These are phyloP conservation scores for Fusarium caatingaense DNA, from an alignment of 2,329 filamentous ascomycete genomes.

Conservation along the genomic window DNA sequence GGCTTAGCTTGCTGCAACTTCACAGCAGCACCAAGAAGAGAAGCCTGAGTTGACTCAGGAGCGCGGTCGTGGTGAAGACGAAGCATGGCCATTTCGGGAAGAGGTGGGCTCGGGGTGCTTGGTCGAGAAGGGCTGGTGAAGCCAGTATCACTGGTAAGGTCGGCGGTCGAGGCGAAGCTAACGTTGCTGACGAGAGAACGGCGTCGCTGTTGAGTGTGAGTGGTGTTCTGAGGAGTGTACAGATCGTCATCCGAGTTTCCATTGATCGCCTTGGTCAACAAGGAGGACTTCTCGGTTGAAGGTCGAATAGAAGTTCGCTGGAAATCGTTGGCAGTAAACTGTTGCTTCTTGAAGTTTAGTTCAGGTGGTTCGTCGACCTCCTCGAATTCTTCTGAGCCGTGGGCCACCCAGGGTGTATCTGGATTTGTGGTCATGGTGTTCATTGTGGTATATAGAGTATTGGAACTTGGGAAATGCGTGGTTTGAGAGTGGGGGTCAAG, in stretches of 20 bases:
- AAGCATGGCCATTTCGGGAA: conserved; percentile 66
- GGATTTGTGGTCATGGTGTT: conserved; percentile 41
- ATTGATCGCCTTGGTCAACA: conserved; percentile 87
- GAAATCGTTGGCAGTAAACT: conserved; percentile 54
- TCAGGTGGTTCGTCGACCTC: conserved; percentile 94
- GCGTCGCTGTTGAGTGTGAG: conserved; percentile 57
- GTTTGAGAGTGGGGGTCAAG: conserved; percentile 28
- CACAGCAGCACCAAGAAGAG: conserved; percentile 42
- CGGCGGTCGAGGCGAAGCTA: conserved; percentile 85
- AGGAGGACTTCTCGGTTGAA: conserved; percentile 74
- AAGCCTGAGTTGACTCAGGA: conserved; percentile 43
- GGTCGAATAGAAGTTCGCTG: conserved; percentile 60
- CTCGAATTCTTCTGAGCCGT: conserved; percentile 70
- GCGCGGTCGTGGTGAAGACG: conserved; percentile 52
- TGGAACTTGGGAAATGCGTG: conserved; percentile 35
- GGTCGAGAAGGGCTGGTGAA: conserved; percentile 90
- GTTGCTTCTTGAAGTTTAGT: conserved; percentile 48
- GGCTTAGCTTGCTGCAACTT: conserved; percentile 47
- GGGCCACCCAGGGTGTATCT: conserved; percentile 50
- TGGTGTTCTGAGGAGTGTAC: conserved; percentile 52
- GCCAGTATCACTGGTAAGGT: conserved; percentile 94
- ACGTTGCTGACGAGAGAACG: conserved; percentile 82
- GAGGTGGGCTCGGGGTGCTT: conserved; percentile 89
- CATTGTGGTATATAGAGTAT: conserved; percentile 53
- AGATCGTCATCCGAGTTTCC: conserved; percentile 70